Conservation (phyloP, 495 filamentous ascomycete species). For the Melanomma pulvis-pyrius region DNA sequence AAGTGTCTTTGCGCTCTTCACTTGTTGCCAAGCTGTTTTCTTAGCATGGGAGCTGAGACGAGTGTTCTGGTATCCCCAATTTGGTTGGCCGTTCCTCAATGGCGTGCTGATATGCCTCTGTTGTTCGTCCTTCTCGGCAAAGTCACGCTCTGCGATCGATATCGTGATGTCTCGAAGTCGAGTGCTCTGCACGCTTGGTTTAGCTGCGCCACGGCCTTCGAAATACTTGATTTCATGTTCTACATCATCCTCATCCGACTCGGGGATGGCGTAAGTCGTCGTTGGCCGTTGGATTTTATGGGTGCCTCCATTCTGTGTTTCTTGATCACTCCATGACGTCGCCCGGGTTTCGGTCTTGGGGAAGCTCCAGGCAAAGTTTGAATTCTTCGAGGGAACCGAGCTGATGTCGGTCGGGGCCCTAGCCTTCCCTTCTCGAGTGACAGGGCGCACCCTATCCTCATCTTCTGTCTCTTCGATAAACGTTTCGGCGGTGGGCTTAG, state of each 20-base stretch:
- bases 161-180: slow-evolving; percentile 36
- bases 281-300: slow-evolving; percentile 16
- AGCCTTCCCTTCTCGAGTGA: slow-evolving; percentile 39
- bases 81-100: not conserved
- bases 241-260: slow-evolving; percentile 34
- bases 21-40: slow-evolving; percentile 1
- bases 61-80: not conserved
- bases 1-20: slow-evolving; percentile 6
- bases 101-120: not conserved
- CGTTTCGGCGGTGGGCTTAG: slow-evolving; percentile 22
- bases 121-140: not conserved
- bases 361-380: slow-evolving; percentile 45
- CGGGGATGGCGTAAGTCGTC: slow-evolving; percentile 16
- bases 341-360: slow-evolving; percentile 46
- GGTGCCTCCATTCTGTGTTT: slow-evolving; percentile 22
- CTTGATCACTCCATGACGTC: slow-evolving; percentile 46
- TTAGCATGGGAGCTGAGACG: not conserved
- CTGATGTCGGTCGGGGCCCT: slow-evolving; percentile 37
- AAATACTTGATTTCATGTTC: slow-evolving; percentile 44
- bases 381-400: slow-evolving; percentile 44
- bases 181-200: not conserved
- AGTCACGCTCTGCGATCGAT: slow-evolving; percentile 29
- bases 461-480: slow-evolving; percentile 18
- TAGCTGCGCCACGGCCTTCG: slow-evolving; percentile 33
- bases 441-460: slow-evolving; percentile 29